Evolutionary conservation across 148 eudicot species (phyloP).

Genomic region (Fagopyrum tataricum): DNA sequence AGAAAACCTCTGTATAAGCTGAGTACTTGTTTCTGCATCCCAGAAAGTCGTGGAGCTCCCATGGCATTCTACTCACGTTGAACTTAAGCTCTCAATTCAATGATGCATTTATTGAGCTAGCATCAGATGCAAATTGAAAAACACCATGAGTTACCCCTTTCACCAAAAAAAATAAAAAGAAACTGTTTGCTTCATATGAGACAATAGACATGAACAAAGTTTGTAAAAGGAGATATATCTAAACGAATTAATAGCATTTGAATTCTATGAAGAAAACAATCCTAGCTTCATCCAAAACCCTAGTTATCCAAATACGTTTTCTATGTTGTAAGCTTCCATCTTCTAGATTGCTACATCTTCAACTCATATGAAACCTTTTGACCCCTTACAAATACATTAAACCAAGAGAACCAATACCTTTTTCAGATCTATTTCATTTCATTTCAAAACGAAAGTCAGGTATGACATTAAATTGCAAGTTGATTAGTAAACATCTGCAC

Average conservation of each 20-base stretch:
- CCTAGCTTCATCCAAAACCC: no score
- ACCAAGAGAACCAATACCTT: neutral
- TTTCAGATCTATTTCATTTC: neutral
- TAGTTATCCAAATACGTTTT: no score
- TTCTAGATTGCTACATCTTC: neutral
- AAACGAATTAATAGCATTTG: no score
- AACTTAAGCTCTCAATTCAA: neutral
- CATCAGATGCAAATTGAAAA: neutral
- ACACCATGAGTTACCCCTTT: neutral
- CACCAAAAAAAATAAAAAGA: neutral
- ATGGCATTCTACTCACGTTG: constrained; percentile 12
- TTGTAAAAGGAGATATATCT: no score
- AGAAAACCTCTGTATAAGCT: constrained; percentile 73
- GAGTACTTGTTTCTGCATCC: constrained; percentile 88
- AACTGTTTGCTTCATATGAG: neutral
- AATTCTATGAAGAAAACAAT: no score
- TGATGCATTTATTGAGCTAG: neutral
- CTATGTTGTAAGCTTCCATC: no score
- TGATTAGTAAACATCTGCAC: no score
- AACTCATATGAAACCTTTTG: neutral
- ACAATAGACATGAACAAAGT: no score
- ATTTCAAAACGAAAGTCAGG: neutral
- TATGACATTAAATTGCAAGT: neutral
- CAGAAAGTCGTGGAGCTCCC: constrained; percentile 60
- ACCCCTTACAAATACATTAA: neutral